Percentiles rank a stretch among this genome's conserved stretches.
Evolutionary conservation across 2,329 filamentous ascomycete species (phyloP).

Genomic region (Pseudogymnoascus sp.): DNA sequence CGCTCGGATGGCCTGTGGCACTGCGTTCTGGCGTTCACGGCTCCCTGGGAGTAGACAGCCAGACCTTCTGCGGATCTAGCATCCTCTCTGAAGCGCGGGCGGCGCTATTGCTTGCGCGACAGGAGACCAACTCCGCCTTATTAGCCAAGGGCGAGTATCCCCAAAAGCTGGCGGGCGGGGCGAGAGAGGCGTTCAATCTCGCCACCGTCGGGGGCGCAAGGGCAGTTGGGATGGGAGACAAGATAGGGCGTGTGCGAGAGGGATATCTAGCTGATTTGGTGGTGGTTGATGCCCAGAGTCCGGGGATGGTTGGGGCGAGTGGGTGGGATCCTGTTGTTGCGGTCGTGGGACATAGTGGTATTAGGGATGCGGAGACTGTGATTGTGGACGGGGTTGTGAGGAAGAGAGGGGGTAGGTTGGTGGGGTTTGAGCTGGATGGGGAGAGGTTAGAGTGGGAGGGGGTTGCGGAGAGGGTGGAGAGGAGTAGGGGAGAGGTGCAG

Average conservation of each 20-base stretch:
- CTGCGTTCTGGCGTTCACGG: constrained; percentile 27
- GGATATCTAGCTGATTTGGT: constrained; percentile 41
- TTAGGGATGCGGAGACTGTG: constrained; percentile 34
- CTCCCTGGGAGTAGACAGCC: constrained; percentile 30
- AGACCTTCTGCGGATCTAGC: constrained; percentile 24
- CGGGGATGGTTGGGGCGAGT: constrained; percentile 33
- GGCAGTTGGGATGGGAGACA: constrained; percentile 33
- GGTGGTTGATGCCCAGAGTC: constrained; percentile 35
- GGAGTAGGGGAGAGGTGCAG: constrained; percentile 26
- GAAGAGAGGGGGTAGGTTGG: constrained; percentile 27
- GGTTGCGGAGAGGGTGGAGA: constrained; percentile 21
- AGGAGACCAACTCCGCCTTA: constrained; percentile 24
- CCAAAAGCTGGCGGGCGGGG: constrained; percentile 24
- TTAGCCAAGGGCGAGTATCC: constrained; percentile 21
- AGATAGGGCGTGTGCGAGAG: constrained; percentile 37
- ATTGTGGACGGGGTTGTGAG: constrained; percentile 35
- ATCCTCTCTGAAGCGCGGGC: constrained; percentile 29
- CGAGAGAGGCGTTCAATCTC: constrained; percentile 40
- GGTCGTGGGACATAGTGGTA: constrained; percentile 34
- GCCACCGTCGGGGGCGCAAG: constrained; percentile 39
- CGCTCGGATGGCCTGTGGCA: constrained; percentile 30
- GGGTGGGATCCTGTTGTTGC: constrained; percentile 35
- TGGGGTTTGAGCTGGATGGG: constrained; percentile 12
- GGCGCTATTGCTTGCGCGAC: constrained; percentile 26
- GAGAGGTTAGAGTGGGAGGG: constrained; percentile 11